Base-by-base conservation (phyloP, 2,329 filamentous ascomycete species). In the Trichophaea hybrida region DNA sequence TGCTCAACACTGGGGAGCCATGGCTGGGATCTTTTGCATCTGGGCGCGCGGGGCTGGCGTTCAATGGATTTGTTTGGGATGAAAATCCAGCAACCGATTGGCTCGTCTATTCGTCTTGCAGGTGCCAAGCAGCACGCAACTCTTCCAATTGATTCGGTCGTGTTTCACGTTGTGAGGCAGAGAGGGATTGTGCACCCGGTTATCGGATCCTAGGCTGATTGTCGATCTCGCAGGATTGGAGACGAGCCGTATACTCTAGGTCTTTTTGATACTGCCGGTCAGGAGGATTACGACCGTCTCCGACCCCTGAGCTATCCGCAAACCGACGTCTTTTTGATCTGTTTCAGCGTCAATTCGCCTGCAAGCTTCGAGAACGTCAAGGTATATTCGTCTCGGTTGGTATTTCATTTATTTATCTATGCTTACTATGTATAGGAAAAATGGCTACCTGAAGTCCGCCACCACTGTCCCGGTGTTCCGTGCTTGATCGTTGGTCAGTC, bases 341-440 rank as follows among this genome's bases (percentile, higher is more conserved):
- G 93, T 78, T 98, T 97, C 75, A 95, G 89, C 71, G 90, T 98
- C 71, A 96, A 90, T 59, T 96, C 91, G 50, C 93, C 91, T 44
- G 90, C 93, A 44, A 96, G 90, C 6, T 98, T 98, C 74, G 93
- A 98, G 74, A 98, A 98, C 85, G 93, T 97, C 55, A 84, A 90
- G 70, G 91, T 96, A 78, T 96, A 37, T 53, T n/a, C 15, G 24
- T 43, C 24, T 24, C 24, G 24, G 24, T 3, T 3, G 24, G 24
- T 24, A 3, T 24, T 24, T 24, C 24, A 24, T 24, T 24, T 55
- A 5, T 33, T 57, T 15, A 57, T 37, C 17, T 59, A 40, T n/a
- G n/a, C 55, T 58, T 33, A 59, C 49, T 33, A 33, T 24, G 10
- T 59, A 33, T 34, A 64, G 63, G 67, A 69, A 57, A 69, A 69